Evolutionary conservation across 768 basidiomycete species (phyloP).

Genomic region (Lactarius tabidus): DNA sequence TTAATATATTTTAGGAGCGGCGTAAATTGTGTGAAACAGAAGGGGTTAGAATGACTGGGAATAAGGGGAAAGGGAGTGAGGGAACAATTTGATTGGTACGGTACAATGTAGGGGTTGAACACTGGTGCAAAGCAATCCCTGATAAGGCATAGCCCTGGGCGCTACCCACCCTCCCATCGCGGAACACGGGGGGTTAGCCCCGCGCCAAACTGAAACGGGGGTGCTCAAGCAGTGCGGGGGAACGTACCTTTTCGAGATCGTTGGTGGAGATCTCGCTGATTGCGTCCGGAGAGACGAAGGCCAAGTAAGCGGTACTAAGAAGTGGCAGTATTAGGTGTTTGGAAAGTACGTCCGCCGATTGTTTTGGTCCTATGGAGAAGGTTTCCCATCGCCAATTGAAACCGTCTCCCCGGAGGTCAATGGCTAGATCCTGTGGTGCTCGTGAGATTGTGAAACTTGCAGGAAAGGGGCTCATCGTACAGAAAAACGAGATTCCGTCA

Average conservation of each 20-base stretch:
- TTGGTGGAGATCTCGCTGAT: conserved; percentile 50
- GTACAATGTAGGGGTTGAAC: not conserved
- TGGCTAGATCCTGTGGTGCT: conserved; percentile 55
- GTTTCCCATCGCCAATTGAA: conserved; percentile 84
- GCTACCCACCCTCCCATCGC: conserved; percentile 5
- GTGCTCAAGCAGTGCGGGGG: conserved; percentile 9
- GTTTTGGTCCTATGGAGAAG: conserved; percentile 55
- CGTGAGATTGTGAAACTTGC: conserved; percentile 22
- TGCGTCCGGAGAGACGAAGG: conserved; percentile 58
- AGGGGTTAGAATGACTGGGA: not conserved
- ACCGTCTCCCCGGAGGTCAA: conserved; percentile 52
- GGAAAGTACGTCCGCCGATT: conserved; percentile 69
- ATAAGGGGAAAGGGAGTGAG: not conserved
- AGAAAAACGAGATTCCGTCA: conserved; percentile 55
- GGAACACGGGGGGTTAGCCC: conserved; percentile 18
- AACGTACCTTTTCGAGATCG: conserved; percentile 63
- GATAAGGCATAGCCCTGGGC: conserved; percentile 7
- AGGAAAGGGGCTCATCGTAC: conserved; percentile 36
- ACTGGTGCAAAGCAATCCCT: conserved; percentile 6
- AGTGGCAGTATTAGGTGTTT: conserved; percentile 75
- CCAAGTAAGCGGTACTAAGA: conserved; percentile 64
- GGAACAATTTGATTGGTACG: not conserved
- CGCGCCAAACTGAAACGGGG: conserved; percentile 21
- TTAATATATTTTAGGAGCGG: not conserved
- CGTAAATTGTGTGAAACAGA: not conserved